These are phyloP conservation scores for Elsinoe perseae DNA, from an alignment of 2,329 filamentous ascomycete species.

Conservation along the genomic window DNA sequence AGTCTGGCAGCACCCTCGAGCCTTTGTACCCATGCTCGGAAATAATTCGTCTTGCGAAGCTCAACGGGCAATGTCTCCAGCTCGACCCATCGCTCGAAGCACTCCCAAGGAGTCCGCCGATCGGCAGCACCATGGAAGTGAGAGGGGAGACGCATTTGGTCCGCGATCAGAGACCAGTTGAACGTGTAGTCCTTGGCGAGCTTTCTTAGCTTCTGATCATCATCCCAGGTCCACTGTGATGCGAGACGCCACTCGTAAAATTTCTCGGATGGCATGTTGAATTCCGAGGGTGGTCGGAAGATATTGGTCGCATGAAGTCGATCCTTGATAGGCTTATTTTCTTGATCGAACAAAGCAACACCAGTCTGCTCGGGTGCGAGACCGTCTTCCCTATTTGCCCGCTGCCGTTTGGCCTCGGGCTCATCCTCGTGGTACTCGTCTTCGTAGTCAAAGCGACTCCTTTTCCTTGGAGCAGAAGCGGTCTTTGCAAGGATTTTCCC, in stretches of 20 bases:
- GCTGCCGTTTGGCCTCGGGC: constrained; percentile 18
- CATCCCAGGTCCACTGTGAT: constrained; percentile 83
- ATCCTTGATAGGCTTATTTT: constrained; percentile 84
- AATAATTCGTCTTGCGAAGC: constrained; percentile 93
- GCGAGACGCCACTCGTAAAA: constrained; percentile 84
- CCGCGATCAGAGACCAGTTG: constrained; percentile 94
- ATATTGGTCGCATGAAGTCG: constrained; percentile 84
- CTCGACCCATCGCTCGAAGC: constrained; percentile 93
- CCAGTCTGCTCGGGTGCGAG: constrained; percentile 62
- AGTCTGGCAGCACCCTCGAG: constrained; percentile 56
- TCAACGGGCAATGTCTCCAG: constrained; percentile 85
- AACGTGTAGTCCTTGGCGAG: constrained; percentile 90
- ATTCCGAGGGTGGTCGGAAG: constrained; percentile 86
- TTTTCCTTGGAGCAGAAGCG: constrained; percentile 61
- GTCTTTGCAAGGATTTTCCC: constrained; percentile 66
- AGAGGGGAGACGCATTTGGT: constrained; percentile 65
- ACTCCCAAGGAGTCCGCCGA: constrained; percentile 92
- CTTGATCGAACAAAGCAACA: constrained; percentile 80
- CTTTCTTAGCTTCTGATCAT: constrained; percentile 81
- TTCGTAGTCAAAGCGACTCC: constrained; percentile 73
- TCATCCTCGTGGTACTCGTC: constrained; percentile 56
- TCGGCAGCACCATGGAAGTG: constrained; percentile 78
- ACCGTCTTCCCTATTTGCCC: constrained; percentile 32
- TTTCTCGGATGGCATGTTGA: constrained; percentile 77
- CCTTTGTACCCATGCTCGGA: constrained; percentile 63